A percentile compares a stretch with the other conserved stretches of the same genome.
Evolutionary conservation across 176 grass and related monocot genomes (phyloP).

Genomic region (Avena insularis): DNA sequence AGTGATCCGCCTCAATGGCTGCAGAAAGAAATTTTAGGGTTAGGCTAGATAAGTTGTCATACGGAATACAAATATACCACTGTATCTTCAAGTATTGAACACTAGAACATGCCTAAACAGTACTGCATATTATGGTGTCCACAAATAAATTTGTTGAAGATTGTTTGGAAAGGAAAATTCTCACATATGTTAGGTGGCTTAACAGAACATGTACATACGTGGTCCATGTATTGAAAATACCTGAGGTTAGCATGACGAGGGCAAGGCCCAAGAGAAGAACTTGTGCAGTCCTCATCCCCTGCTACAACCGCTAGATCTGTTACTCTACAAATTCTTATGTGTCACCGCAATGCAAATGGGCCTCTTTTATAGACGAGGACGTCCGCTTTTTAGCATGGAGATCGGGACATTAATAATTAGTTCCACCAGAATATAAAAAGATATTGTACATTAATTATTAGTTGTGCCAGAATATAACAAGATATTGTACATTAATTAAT

Average conservation of each 20-base stretch:
- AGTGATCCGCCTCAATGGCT: background rate
- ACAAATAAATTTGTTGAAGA: background rate
- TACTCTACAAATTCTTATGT: background rate
- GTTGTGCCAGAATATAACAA: no score
- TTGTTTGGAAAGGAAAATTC: background rate
- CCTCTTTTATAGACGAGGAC: background rate
- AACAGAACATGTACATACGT: background rate
- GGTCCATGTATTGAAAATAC: background rate
- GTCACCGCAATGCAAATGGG: background rate
- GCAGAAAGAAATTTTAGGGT: background rate
- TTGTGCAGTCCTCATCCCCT: background rate
- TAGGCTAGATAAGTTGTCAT: background rate
- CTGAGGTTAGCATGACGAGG: background rate
- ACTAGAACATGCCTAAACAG: no score
- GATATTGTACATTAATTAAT: background rate
- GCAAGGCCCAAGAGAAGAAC: background rate
- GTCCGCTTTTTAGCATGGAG: background rate
- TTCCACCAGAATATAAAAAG: no score
- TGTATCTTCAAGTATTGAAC: no score
- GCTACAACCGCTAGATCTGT: background rate
- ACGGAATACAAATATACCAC: background rate
- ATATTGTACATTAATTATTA: no score
- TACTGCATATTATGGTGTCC: no score
- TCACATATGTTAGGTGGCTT: background rate
- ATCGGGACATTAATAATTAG: background rate